Conservation (phyloP, 169 alveolate species). For the Sarcocystis neurona region DNA sequence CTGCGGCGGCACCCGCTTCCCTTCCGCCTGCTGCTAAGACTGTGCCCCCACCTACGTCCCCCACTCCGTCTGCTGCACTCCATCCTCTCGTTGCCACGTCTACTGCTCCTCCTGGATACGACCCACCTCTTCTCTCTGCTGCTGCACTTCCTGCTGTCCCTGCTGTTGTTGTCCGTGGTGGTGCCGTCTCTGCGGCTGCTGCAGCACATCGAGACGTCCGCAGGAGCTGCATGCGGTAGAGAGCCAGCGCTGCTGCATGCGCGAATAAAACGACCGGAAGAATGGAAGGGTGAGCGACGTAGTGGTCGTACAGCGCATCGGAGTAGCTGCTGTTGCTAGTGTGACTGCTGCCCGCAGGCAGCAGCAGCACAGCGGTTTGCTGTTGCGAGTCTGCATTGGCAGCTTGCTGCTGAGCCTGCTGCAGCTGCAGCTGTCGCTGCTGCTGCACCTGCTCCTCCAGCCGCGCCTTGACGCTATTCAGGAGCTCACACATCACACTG, state of each 20-base stretch:
- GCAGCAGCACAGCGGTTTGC: too few species aligned
- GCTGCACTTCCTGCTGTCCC: constrained; percentile 7
- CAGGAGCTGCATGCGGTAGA: not conserved
- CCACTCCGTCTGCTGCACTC: too few species aligned
- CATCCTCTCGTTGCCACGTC: too few species aligned
- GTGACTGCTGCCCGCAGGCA: too few species aligned
- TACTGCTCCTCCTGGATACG: too few species aligned
- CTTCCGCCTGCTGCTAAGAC: too few species aligned
- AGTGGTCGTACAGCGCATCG: constrained; percentile 53
- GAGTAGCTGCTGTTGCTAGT: constrained; percentile 38
- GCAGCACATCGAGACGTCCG: constrained; percentile 20
- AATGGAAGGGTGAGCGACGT: constrained; percentile 54
- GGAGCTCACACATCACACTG: constrained; percentile 49
- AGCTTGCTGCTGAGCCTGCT: constrained; percentile 3
- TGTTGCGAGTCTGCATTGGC: constrained; percentile 20
- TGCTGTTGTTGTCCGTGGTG: constrained; percentile 32
- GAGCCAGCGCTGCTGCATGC: constrained; percentile 55
- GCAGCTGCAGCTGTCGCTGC: constrained; percentile 51
- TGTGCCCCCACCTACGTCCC: too few species aligned
- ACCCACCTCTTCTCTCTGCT: too few species aligned
- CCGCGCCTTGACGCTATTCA: constrained; percentile 37
- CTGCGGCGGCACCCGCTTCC: not conserved
- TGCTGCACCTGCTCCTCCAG: constrained; percentile 53
- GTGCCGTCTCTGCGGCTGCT: constrained; percentile 51
- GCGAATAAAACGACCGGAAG: constrained; percentile 50